A percentile compares a stretch with the other conserved stretches of the same genome.
phyloP scores from a whole-genome alignment of 306 rosid species.

The Parietaria judaica region DNA sequence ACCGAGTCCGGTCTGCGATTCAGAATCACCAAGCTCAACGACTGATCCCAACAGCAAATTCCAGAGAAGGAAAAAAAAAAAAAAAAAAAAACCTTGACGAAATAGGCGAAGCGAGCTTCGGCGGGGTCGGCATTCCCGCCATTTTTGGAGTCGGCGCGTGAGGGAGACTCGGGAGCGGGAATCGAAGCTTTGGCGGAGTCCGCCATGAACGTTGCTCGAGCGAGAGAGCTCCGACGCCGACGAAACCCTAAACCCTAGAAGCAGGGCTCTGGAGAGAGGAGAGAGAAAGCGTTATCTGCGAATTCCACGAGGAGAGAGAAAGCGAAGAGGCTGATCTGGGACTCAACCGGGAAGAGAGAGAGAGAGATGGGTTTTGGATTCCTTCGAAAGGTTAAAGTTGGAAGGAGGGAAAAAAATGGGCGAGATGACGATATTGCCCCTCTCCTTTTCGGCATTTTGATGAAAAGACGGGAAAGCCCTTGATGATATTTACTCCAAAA shows the following conservation, averaged over 20 bases:
- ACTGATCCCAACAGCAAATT: not conserved
- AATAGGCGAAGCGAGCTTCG: slow-evolving; percentile 43
- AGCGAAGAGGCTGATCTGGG: not conserved
- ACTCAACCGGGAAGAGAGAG: not conserved
- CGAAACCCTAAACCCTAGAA: slow-evolving; percentile 8
- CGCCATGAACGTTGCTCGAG: slow-evolving; percentile 23
- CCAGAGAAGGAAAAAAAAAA: not conserved
- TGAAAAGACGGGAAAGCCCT: no score
- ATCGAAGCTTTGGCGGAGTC: slow-evolving; percentile 26
- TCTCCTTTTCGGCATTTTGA: not conserved
- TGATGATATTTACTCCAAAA: no score
- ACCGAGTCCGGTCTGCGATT: slow-evolving; percentile 42
- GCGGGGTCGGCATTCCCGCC: slow-evolving; percentile 29
- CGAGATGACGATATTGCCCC: not conserved
- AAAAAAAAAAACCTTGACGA: slow-evolving; percentile 49
- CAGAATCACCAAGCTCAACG: slow-evolving; percentile 1
- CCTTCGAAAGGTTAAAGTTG: slow-evolving; percentile 2
- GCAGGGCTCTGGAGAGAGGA: not conserved
- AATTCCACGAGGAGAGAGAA: not conserved
- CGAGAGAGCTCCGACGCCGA: not conserved
- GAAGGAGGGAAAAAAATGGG: not conserved
- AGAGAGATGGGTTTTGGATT: not conserved
- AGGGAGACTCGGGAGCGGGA: slow-evolving; percentile 14
- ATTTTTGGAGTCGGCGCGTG: slow-evolving; percentile 1
- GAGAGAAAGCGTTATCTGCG: not conserved